A percentile compares a stretch with the other conserved stretches of the same genome.
Conservation (phyloP, 2,329 filamentous ascomycete genomes). For the Leptographium radiaticola region DNA sequence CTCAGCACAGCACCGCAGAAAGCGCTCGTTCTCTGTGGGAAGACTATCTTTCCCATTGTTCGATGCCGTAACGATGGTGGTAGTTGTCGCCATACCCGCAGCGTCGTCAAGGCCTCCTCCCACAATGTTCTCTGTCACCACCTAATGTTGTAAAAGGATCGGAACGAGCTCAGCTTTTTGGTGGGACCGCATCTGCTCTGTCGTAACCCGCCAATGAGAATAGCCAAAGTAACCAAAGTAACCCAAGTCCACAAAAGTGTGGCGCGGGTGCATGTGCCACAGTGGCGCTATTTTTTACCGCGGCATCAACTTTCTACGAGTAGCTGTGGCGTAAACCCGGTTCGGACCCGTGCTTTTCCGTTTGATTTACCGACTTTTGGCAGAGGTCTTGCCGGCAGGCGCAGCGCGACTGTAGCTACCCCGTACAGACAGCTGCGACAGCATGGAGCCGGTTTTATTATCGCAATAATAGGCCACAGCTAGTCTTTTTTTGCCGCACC, state of each 20-base stretch:
- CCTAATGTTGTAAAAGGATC: not conserved
- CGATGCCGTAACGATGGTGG: conserved; percentile 31
- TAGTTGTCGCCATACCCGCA: conserved; percentile 1
- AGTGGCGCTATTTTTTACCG: not conserved
- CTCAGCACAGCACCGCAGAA: conserved; percentile 86
- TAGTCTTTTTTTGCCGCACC: not conserved
- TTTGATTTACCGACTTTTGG: conserved; percentile 5
- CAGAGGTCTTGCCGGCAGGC: not conserved
- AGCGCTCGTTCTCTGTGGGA: conserved; percentile 86
- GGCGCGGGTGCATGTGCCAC: too few relatives aligned
- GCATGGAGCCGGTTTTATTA: not conserved
- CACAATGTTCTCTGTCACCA: not conserved
- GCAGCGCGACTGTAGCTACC: not conserved
- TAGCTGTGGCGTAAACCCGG: not conserved
- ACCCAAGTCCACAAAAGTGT: too few relatives aligned
- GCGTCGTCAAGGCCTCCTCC: not conserved
- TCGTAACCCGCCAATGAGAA: too few relatives aligned
- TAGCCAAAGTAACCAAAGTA: too few relatives aligned
- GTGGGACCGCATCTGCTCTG: conserved; percentile 1
- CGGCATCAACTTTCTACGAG: not conserved
- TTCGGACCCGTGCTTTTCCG: conserved; percentile 7
- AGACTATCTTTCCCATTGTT: conserved; percentile 41
- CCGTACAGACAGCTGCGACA: not conserved
- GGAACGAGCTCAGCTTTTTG: conserved; percentile 1
- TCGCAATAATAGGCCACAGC: not conserved